Conservation (phyloP, 305 asterid genomes). For the Rubia peregrina region DNA sequence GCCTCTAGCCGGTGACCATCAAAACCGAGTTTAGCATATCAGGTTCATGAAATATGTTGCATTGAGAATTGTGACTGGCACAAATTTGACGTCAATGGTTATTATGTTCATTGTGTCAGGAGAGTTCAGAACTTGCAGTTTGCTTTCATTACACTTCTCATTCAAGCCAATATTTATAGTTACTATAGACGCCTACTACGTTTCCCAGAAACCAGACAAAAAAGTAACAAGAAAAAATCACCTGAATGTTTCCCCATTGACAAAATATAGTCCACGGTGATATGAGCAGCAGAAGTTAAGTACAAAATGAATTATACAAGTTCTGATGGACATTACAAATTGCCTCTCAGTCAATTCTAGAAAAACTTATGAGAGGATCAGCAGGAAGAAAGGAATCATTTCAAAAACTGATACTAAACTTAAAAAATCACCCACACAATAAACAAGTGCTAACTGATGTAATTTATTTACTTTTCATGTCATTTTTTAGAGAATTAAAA, state of each 20-base stretch:
- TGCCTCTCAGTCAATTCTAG: not conserved
- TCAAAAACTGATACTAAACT: not conserved
- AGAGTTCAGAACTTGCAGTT: not conserved
- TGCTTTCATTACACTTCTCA: not conserved
- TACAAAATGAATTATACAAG: not conserved
- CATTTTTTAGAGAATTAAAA: not conserved
- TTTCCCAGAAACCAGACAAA: not conserved
- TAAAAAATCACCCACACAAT: not conserved
- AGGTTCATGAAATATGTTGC: not conserved
- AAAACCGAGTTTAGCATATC: not conserved
- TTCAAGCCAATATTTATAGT: not conserved
- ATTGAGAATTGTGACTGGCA: not conserved
- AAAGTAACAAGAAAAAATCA: no score
- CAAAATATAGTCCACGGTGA: not conserved
- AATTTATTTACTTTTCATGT: not conserved
- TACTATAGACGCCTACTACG: not conserved
- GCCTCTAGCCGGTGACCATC: not conserved
- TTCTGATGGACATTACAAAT: not conserved
- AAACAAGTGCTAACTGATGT: not conserved
- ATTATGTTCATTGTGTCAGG: not conserved
- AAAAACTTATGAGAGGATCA: not conserved
- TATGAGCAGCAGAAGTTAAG: not conserved
- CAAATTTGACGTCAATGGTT: not conserved
- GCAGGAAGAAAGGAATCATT: not conserved
- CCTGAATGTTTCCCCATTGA: not conserved